Conservation (phyloP, 176 grass and related monocot genomes). For the Oropetium thomaeum region DNA sequence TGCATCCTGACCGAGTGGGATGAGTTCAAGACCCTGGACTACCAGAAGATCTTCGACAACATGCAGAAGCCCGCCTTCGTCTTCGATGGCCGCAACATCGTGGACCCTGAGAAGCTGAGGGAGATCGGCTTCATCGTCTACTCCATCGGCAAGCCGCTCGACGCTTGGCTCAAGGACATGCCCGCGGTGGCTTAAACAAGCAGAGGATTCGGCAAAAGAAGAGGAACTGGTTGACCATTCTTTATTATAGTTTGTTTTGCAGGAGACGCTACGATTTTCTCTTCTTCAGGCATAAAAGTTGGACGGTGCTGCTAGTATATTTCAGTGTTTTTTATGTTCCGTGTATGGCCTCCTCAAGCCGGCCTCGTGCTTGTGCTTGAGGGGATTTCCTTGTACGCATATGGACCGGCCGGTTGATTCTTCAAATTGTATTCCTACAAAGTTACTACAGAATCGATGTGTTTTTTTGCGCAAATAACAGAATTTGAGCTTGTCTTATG, state of each 20-base stretch:
- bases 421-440: conserved; percentile 38
- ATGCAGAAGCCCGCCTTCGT: conserved; percentile 92
- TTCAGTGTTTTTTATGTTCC: conserved; percentile 28
- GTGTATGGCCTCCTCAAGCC: conserved; percentile 27
- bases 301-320: conserved; percentile 34
- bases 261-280: conserved; percentile 28
- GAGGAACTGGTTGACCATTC: conserved; percentile 56
- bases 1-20: conserved; percentile 96
- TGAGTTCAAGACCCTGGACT: conserved; percentile 82
- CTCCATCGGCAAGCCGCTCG: conserved; percentile 87
- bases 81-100: conserved; percentile 74
- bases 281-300: conserved; percentile 34
- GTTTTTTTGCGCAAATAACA: background rate
- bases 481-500: background rate
- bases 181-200: conserved; percentile 62
- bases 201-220: conserved; percentile 11
- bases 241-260: conserved; percentile 70
- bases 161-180: conserved; percentile 87
- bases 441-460: conserved; percentile 32
- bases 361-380: conserved; percentile 8
- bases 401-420: conserved; percentile 36
- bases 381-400: conserved; percentile 35
- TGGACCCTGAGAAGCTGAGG: conserved; percentile 72
- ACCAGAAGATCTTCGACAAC: conserved; percentile 74
- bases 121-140: conserved; percentile 96